phyloP scores from a whole-genome alignment of 2,329 filamentous ascomycete genomes.

The Trichophyton verrucosum region DNA sequence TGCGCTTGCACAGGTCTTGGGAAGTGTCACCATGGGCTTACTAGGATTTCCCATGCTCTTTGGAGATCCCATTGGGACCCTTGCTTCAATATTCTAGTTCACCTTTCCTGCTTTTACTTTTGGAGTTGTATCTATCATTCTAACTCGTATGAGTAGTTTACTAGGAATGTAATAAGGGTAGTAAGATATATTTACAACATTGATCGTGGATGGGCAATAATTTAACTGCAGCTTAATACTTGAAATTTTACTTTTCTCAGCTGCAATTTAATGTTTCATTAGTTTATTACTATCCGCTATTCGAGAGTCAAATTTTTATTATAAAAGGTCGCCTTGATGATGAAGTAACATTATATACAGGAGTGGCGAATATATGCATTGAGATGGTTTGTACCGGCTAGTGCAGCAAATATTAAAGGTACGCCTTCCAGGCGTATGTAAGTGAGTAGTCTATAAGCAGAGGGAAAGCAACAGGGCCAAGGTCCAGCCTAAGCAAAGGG shows the following conservation, averaged over 20 bases:
- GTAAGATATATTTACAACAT: background rate
- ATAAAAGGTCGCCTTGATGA: too few species aligned
- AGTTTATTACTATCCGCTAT: too few species aligned
- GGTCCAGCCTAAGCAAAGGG: background rate
- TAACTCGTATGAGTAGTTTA: background rate
- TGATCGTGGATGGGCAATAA: background rate
- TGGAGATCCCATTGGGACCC: slow-evolving; percentile 2
- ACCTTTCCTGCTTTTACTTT: background rate
- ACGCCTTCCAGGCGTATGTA: too few species aligned
- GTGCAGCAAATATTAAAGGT: background rate
- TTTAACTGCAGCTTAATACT: too few species aligned
- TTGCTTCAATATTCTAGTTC: background rate
- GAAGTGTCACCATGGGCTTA: slow-evolving; percentile 5
- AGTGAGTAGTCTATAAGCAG: background rate
- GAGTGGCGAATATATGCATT: background rate
- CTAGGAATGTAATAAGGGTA: background rate
- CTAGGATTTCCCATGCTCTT: slow-evolving; percentile 6
- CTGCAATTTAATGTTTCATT: too few species aligned
- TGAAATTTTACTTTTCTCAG: too few species aligned
- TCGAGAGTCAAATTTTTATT: too few species aligned
- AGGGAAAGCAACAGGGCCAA: background rate
- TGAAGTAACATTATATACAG: background rate
- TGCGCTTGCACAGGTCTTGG: slow-evolving; percentile 1
- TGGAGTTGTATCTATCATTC: background rate
- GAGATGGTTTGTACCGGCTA: background rate